Conservation (phyloP, 345 rosid genomes). For the Acer campestre region DNA sequence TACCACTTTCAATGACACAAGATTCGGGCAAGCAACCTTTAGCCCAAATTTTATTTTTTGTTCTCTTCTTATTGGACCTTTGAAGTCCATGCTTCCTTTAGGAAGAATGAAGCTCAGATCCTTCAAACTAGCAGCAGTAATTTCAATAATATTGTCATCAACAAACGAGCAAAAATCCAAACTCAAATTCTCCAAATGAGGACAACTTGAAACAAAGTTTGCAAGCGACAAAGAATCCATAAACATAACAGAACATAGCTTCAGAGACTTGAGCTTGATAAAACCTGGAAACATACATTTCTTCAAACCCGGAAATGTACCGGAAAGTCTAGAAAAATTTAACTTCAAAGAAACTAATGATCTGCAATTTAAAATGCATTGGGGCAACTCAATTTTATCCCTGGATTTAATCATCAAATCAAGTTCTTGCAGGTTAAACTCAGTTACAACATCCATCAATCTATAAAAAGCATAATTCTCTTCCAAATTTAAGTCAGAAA, state of each 20-base stretch:
- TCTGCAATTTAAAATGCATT: background rate
- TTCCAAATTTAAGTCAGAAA: background rate
- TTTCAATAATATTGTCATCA: background rate
- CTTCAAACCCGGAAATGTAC: background rate
- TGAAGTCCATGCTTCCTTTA: background rate
- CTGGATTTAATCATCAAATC: background rate
- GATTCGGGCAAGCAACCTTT: slow-evolving; percentile 10
- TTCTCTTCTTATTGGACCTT: too few relatives aligned
- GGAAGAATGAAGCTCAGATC: too few relatives aligned
- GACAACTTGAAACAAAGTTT: background rate
- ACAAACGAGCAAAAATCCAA: background rate
- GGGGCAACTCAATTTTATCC: too few relatives aligned
- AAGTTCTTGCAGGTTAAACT: background rate
- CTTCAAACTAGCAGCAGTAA: slow-evolving; percentile 4
- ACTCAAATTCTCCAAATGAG: background rate
- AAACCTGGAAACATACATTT: background rate
- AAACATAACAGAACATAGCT: background rate
- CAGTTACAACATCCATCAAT: too few relatives aligned
- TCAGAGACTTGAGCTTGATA: background rate
- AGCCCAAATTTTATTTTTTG: background rate
- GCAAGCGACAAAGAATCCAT: too few relatives aligned
- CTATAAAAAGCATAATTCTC: too few relatives aligned
- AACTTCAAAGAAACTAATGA: background rate
- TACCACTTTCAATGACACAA: background rate
- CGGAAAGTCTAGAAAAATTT: too few relatives aligned